Percentiles rank a stretch among this genome's conserved stretches.
Evolutionary conservation across 225 moss, liverwort and hornwort species (phyloP).

Genomic region (Anthoceros angustus): DNA sequence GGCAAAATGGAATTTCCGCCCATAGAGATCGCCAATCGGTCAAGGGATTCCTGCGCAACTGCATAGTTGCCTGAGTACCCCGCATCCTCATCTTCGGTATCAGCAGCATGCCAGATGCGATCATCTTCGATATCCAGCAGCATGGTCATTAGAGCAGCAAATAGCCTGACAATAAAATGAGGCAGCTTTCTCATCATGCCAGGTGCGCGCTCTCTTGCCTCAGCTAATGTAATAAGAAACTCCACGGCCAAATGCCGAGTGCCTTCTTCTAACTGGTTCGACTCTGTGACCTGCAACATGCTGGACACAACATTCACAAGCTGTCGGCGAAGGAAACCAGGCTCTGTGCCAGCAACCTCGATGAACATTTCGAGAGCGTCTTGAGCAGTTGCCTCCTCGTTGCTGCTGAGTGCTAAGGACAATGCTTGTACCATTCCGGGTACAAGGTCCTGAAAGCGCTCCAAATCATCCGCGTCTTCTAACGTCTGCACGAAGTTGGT

Average conservation of each 20-base stretch:
- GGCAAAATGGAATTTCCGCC: constrained; percentile 93
- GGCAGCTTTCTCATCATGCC: constrained; percentile 99
- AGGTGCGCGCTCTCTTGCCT: constrained; percentile 88
- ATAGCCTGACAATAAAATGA: constrained; percentile 60
- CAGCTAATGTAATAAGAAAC: constrained; percentile 80
- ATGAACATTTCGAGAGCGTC: constrained; percentile 97
- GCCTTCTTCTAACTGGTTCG: constrained; percentile 79
- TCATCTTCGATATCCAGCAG: constrained; percentile 84
- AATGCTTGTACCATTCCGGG: constrained; percentile 94
- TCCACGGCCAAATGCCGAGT: constrained; percentile 89
- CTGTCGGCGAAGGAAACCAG: constrained; percentile 82
- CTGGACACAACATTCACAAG: constrained; percentile 83
- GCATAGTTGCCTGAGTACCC: constrained; percentile 92
- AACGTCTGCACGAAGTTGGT: constrained; percentile 86
- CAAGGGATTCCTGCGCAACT: constrained; percentile 94
- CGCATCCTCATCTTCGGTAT: constrained; percentile 75
- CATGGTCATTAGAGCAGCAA: constrained; percentile 82
- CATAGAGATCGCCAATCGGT: constrained; percentile 85
- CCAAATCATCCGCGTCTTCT: constrained; percentile 86
- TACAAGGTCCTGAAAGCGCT: constrained; percentile 84
- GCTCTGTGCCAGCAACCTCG: constrained; percentile 91
- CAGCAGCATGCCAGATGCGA: constrained; percentile 74
- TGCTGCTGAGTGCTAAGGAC: constrained; percentile 75
- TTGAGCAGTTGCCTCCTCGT: constrained; percentile 83
- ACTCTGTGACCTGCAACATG: constrained; percentile 95